A percentile compares a stretch with the other conserved stretches of the same genome.
Conservation (phyloP, 2,329 filamentous ascomycete species). For the Penicillium sp. region DNA sequence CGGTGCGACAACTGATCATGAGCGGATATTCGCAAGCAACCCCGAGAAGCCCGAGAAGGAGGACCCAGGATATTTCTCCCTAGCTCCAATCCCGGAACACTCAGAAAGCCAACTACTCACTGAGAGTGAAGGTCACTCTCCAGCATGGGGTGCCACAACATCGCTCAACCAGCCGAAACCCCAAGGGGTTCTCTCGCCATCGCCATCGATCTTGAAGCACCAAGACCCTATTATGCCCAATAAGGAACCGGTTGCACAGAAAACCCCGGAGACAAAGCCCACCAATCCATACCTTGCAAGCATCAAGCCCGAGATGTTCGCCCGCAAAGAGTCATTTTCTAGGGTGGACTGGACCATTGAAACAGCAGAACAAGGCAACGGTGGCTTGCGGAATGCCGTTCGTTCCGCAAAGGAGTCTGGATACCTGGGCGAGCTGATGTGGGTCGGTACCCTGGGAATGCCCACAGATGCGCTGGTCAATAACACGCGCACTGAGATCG, state of each 20-base stretch:
- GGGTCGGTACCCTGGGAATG: conserved; percentile 92
- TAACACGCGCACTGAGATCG: conserved; percentile 79
- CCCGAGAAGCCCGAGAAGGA: conserved; percentile 30
- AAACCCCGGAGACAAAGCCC: conserved; percentile 14
- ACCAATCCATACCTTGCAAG: conserved; percentile 14
- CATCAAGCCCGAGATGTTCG: conserved; percentile 47
- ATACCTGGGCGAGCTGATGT: conserved; percentile 75
- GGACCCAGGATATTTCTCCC: conserved; percentile 35
- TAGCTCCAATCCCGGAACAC: conserved; percentile 22
- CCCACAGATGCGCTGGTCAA: conserved; percentile 83
- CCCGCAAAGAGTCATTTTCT: conserved; percentile 69
- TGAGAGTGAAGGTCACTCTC: conserved; percentile 74
- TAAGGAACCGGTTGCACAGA: conserved; percentile 27
- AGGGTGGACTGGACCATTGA: conserved; percentile 82
- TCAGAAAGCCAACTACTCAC: conserved; percentile 58
- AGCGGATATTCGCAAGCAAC: conserved; percentile 43
- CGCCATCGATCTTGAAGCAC: conserved; percentile 75
- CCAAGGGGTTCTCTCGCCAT: conserved; percentile 72
- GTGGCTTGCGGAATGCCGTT: conserved; percentile 85
- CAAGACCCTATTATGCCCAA: conserved; percentile 44
- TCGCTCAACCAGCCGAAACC: conserved; percentile 79
- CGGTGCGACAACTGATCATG: conserved; percentile 47
- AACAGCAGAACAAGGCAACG: conserved; percentile 87
- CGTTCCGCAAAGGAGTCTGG: conserved; percentile 74
- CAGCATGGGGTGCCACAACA: conserved; percentile 71